These are phyloP conservation scores for Aphanomyces invadans DNA, from an alignment of 352 stramenopile genomes.

Conservation along the genomic window DNA sequence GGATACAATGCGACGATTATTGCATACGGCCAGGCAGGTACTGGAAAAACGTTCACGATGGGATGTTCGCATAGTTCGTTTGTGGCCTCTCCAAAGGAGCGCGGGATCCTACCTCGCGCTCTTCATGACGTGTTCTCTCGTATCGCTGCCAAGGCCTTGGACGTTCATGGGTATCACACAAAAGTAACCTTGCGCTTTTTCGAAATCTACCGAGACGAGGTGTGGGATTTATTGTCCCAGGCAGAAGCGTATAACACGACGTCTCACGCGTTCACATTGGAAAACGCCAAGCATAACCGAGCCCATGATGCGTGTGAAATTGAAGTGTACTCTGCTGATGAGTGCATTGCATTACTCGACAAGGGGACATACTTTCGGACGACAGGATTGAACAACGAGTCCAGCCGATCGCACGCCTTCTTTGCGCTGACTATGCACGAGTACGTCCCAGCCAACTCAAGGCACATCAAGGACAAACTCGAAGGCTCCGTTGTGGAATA, in stretches of 20 bases:
- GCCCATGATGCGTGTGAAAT: constrained; percentile 71
- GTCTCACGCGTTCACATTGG: constrained; percentile 61
- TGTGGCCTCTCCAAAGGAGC: constrained; percentile 63
- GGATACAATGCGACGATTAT: constrained; percentile 88
- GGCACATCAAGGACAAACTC: constrained; percentile 30
- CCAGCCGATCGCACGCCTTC: constrained; percentile 87
- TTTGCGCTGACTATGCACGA: constrained; percentile 84
- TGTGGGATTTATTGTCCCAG: constrained; percentile 80
- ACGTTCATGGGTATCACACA: constrained; percentile 52
- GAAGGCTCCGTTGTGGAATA: constrained; percentile 39
- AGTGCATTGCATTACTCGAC: constrained; percentile 78
- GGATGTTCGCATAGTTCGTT: constrained; percentile 75
- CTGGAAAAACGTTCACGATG: constrained; percentile 86
- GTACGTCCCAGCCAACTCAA: constrained; percentile 44
- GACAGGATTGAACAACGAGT: constrained; percentile 89
- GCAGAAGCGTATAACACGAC: constrained; percentile 51
- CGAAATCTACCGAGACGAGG: constrained; percentile 89
- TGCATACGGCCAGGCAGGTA: constrained; percentile 82
- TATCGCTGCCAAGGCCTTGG: constrained; percentile 50
- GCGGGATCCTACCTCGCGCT: constrained; percentile 78
- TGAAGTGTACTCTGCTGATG: constrained; percentile 49
- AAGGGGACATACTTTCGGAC: constrained; percentile 77
- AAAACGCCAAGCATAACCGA: constrained; percentile 66
- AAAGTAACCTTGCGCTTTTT: constrained; percentile 80
- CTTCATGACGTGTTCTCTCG: constrained; percentile 80